Conservation (phyloP, 2,329 filamentous ascomycete species). For the Fusarium domesticum region DNA sequence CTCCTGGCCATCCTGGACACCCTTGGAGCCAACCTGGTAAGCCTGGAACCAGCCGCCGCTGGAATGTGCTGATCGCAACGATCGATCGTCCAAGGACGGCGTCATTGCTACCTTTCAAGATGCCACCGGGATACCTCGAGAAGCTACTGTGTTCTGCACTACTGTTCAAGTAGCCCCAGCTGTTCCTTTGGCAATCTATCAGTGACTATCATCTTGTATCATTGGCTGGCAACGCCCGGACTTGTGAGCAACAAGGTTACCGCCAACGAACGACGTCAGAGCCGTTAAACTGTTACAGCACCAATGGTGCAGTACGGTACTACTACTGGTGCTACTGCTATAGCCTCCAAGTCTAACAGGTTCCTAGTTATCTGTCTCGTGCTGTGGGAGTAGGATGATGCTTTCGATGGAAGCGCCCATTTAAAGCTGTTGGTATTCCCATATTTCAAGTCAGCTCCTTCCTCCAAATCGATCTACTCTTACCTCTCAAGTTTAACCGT, state of each 20-base stretch:
- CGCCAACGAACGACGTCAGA: constrained; percentile 1
- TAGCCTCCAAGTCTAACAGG: not conserved
- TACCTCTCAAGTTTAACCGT: no score
- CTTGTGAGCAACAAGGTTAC: not conserved
- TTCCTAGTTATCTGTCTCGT: not conserved
- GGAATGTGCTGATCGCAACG: no score
- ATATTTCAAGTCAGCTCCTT: not conserved
- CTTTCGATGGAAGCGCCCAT: not conserved
- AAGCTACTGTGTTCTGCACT: no score
- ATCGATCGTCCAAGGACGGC: no score
- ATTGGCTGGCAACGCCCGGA: not conserved
- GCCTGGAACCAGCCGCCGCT: no score
- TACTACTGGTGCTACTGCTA: not conserved
- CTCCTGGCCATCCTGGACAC: no score
- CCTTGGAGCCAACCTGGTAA: no score
- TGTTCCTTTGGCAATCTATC: no score
- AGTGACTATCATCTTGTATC: not conserved
- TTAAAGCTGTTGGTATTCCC: not conserved
- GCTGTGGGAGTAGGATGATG: not conserved
- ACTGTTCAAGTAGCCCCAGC: no score
- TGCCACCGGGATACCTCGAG: no score
- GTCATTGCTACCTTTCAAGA: no score
- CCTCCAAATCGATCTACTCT: not conserved
- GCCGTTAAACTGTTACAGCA: not conserved
- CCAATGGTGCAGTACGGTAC: not conserved